Evolutionary conservation across 2,329 filamentous ascomycete genomes (phyloP).

Genomic region (Drechslerella coelobrocha): DNA sequence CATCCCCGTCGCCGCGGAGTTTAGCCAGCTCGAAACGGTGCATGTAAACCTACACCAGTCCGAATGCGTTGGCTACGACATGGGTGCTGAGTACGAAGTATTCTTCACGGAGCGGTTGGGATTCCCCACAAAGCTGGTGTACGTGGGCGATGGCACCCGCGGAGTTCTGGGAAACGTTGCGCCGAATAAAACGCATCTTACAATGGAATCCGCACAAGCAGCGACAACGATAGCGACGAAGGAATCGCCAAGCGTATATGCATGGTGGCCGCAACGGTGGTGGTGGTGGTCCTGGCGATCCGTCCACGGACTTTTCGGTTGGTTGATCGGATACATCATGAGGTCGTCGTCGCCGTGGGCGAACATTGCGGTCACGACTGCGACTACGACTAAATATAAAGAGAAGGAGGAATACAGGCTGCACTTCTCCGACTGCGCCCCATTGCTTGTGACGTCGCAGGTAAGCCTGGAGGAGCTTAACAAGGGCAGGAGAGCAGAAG

Average conservation of each 20-base stretch:
- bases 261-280: too few species aligned
- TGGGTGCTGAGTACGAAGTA: constrained; percentile 65
- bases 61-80: constrained; percentile 67
- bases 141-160: constrained; percentile 69
- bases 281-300: constrained; percentile 1
- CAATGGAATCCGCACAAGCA: constrained; percentile 24
- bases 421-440: constrained; percentile 76
- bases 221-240: constrained; percentile 22
- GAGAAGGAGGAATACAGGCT: constrained; percentile 63
- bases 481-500: constrained; percentile 61
- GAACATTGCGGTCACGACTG: constrained; percentile 28
- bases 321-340: constrained; percentile 48
- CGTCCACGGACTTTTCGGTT: constrained; percentile 12
- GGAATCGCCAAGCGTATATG: neutral
- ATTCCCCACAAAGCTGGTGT: constrained; percentile 68
- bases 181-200: constrained; percentile 57
- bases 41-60: constrained; percentile 69
- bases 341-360: constrained; percentile 19
- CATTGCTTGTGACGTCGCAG: constrained; percentile 74
- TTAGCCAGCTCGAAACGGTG: constrained; percentile 61
- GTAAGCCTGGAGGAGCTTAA: constrained; percentile 74
- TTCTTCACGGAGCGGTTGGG: constrained; percentile 75
- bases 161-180: constrained; percentile 68
- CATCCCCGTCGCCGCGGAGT: constrained; percentile 67
- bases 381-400: neutral